Base-by-base conservation (phyloP, 305 asterid genomes). In the Stenogyne calaminthoides region DNA sequence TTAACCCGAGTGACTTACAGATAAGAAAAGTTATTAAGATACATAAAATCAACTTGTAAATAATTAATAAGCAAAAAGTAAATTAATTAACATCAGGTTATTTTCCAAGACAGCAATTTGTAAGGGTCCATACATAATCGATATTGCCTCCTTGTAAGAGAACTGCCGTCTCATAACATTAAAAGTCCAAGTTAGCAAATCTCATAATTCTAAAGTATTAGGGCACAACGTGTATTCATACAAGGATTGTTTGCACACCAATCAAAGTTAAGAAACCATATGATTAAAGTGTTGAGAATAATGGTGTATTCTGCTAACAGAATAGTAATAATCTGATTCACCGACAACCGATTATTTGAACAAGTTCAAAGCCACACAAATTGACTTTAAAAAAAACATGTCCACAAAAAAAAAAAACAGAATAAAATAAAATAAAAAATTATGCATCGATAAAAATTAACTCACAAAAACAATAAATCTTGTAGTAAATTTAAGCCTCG, bases 391-490 rank as follows among this genome's bases (percentile, higher is more conserved):
- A 56, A 27, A 67, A 51, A n/a, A 61, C 72, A 39, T 49, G 54
- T 67, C 22, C 19, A 56, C 65, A 54, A 36, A 60, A 52, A 25
- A 67, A 42, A 34, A 40, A 78, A 9, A 3, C 62, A 67, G n/a
- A n/a, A n/a, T n/a, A n/a, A n/a, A n/a, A n/a, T n/a, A n/a, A n/a
- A n/a, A 34, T 22, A 27, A 18, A 22, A 37, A 9, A 15, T 5
- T 68, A 25, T n/a, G 49, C 69, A 51, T 68, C 46, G 46, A 12
- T 10, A 9, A 47, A n/a, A 61, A 58, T 37, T 37, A 29, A 18
- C 22, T 34, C 44, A 18, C 42, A 15, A 36, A 54, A 61, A 76
- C 27, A 32, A 8, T 3, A 1, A 19, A 52, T 3, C 29, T 15
- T 51, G 14, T 10, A 42, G 51, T 64, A 55, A 67, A 19, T 51